Evolutionary conservation across 2,329 filamentous ascomycete species (phyloP).

Genomic region (Parasarocladium wereldwijsianum): DNA sequence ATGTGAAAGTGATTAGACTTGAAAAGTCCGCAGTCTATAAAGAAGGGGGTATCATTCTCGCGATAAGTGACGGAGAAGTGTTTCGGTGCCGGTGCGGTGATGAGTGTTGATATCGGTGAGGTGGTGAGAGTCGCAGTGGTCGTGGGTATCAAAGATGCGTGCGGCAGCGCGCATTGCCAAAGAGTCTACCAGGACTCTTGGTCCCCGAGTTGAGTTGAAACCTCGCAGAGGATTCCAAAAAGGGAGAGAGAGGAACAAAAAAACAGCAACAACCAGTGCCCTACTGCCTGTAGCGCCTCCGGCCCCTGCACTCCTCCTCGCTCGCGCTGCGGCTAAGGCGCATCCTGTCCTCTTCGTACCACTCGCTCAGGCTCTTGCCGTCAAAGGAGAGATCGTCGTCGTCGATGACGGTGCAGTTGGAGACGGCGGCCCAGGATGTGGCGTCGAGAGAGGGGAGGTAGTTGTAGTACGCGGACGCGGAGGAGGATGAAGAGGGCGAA

Average conservation of each 20-base stretch:
- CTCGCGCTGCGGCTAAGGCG: constrained; percentile 25
- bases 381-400: constrained; percentile 47
- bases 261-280: background rate
- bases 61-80: too few species aligned
- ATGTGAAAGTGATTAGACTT: too few species aligned
- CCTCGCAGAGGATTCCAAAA: too few species aligned
- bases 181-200: too few species aligned
- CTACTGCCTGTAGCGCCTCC: constrained; percentile 22
- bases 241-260: constrained; percentile 1
- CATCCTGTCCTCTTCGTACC: constrained; percentile 44
- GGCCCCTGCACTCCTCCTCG: constrained; percentile 22
- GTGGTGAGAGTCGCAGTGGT: too few species aligned
- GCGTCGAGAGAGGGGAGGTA: constrained; percentile 8
- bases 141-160: too few species aligned
- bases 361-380: constrained; percentile 42
- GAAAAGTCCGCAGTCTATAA: too few species aligned
- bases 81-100: too few species aligned
- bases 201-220: too few species aligned
- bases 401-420: constrained; percentile 45
- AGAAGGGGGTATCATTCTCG: too few species aligned
- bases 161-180: too few species aligned
- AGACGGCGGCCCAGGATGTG: constrained; percentile 33
- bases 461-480: constrained; percentile 2
- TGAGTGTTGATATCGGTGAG: too few species aligned
- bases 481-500: background rate